These are phyloP conservation scores for Pseudonitzschia multiseries DNA, from an alignment of 108 stramenopile species.

Conservation along the genomic window DNA sequence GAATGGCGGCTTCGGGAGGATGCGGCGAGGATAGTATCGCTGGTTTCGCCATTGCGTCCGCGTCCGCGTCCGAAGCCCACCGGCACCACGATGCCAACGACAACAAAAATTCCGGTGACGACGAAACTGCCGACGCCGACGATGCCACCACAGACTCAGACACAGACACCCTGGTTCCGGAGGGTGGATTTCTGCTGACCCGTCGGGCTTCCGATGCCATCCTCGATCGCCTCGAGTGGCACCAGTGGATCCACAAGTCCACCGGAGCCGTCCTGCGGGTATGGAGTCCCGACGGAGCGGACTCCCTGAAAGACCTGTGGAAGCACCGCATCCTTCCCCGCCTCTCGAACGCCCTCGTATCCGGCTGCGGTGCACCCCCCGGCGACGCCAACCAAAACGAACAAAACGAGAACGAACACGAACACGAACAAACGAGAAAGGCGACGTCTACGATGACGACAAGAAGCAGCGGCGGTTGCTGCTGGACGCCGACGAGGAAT, in stretches of 20 bases:
- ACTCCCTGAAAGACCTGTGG: conserved; percentile 8
- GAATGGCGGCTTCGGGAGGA: background rate
- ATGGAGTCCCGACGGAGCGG: conserved; percentile 17
- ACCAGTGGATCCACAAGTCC: conserved; percentile 32
- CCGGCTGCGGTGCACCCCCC: background rate
- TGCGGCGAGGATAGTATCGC: too few species aligned
- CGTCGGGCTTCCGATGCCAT: background rate
- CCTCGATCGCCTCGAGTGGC: conserved; percentile 29
- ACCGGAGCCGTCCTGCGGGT: conserved; percentile 11
- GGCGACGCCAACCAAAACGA: background rate
- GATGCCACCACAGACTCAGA: too few species aligned
- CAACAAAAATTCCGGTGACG: background rate
- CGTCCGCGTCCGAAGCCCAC: too few species aligned
- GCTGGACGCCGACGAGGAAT: background rate
- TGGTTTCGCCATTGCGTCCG: too few species aligned
- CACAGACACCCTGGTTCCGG: too few species aligned
- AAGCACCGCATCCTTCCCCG: conserved; percentile 1
- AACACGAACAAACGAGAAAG: too few species aligned
- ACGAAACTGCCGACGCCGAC: background rate
- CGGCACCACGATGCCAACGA: background rate
- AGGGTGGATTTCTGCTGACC: conserved; percentile 7
- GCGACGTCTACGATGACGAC: background rate
- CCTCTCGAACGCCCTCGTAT: background rate
- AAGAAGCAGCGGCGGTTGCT: background rate
- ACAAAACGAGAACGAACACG: too few species aligned